Evolutionary conservation across 495 filamentous ascomycete genomes (phyloP), one percentile per base, ranked within the genome.

Genomic region (Aspergillus nidulans): DNA sequence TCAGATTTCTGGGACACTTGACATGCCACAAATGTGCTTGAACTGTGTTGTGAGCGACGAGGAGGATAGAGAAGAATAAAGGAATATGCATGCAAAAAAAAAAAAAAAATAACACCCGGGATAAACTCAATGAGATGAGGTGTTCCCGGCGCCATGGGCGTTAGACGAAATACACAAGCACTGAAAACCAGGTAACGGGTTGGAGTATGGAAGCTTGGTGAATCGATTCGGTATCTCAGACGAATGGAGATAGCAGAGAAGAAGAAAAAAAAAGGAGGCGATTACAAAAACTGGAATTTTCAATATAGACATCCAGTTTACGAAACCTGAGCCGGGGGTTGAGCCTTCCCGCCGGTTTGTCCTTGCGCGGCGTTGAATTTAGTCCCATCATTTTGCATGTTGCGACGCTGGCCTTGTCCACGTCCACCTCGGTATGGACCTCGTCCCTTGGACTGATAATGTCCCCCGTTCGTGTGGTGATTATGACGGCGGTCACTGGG

Each of bases 361-460:
- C 61, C 59, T 26, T 68, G 66, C 39, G 64, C 30, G 52, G 62
- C 38, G 20, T 56, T 52, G n/a, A 64, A 60, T 56, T 59, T 68
- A 55, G 69, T 68, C 38, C 56, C 38, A 42, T 76, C 70, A 57
- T 65, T 60, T 6, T 65, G 66, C 10, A 63, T 47, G 34, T 66
- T 69, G 57, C 75, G 74, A 6, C 75, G 75, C 43, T 69, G 74
- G 43, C 73, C 75, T 46, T 76, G 75, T 24, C 75, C 75, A 44
- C 75, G 71, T 45, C 68, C 65, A 30, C 73, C 75, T 49, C 75
- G 73, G 51, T 74, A 77, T 36, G 65, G 63, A 19, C 72, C 71
- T 26, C 73, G 64, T 20, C 74, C 70, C 13, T 72, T 68, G 52
- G 53, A 63, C 23, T 71, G 65, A 53, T 74, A 73, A 48, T 73